Base-by-base conservation (phyloP, 1,284 basidiomycete genomes). In the Dichomitus squalens region DNA sequence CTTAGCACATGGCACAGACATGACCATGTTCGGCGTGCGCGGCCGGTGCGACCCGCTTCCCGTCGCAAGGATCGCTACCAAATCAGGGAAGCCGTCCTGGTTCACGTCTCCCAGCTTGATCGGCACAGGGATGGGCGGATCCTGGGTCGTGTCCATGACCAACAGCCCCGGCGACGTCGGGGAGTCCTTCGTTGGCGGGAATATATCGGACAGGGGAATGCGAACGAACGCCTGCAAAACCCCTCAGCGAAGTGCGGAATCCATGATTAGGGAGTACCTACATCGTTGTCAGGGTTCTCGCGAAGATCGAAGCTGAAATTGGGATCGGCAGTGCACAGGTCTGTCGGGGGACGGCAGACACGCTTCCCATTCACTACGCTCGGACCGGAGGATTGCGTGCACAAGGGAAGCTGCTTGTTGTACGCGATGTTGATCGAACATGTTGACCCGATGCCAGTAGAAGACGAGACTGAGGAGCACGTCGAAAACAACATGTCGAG, bases 401-500 rank as follows among this genome's bases (percentile, higher is more conserved):
- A 99, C 0, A 98, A 79, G 0, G 88, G 87, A 12, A 95, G 83
- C 70, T 99, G 96, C 59, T 89, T 81, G 73, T 99, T 99, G 77
- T 94, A 98, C 1, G 88, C 95, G 60, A 99, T 90, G 68, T 97
- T 95, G 72, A 99, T 83, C 47, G 76, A 79, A 72, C 97, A 99
- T 48, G 84, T 80, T 0, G 77, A 76, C 4, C 93, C 94, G 1
- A 90, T 73, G 0, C 92, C 92, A 0, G 81, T 84, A 0, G 79
- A 77, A 0, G 80, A 71, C 2, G 91, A 93, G 14, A 88, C 83
- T 1, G 80, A 82, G 1, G 82, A 76, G 72, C 96, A 99, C 0
- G 90, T 90, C 0, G 93, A 83, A 67, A 98, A 96, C 48, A 99
- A 81, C 79, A 99, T 87, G 72, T 99, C 96, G 44, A 98, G 92